Evolutionary conservation across 352 stramenopile species (phyloP), one percentile per base, ranked within the genome.

Genomic region (Globisporangium yorkense): DNA sequence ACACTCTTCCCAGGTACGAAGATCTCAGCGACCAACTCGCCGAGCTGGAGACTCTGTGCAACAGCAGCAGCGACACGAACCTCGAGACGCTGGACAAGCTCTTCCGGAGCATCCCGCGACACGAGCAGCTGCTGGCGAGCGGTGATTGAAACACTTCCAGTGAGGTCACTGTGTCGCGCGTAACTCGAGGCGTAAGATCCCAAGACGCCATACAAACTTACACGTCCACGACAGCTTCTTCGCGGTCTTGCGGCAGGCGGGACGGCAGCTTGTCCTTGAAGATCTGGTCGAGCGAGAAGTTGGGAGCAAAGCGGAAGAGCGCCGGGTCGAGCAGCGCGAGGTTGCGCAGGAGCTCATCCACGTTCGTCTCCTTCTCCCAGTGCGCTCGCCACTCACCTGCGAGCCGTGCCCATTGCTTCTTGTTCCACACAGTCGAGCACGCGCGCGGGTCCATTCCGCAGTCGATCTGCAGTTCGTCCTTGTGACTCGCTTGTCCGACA

Each of bases 221-320:
- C 41, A 91, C 81, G 31, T 91, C 77, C 12, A 89, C 81, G 5
- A 87, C 77, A 12, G 79, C 77, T 72, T 88, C 74, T 71, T 89
- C 79, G 18, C 74, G 68, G 47, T 80, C 78, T 45, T 88, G 79
- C 39, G 73, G 75, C 5, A 89, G 65, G 44, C 81, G 69, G 21
- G 81, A 91, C 18, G 72, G 73, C 39, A 91, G 61, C 54, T 88
- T 89, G 40, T 89, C 78, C 24, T 88, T 89, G 54, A 91, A 91
- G 54, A 89, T 75, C 52, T 89, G 70, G 24, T 87, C 72, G 24
- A 91, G 59, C 5, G 71, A 72, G 46, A 90, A 37, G 49, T 72
- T 59, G 40, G 59, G 33, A 13, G 68, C 58, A 49, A 79, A 47
- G 51, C 59, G 24, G 54, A 57, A 67, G 18, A 65, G 10, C 45